Conservation (phyloP, 1,284 basidiomycete genomes). For the Heterobasidion irregulare region DNA sequence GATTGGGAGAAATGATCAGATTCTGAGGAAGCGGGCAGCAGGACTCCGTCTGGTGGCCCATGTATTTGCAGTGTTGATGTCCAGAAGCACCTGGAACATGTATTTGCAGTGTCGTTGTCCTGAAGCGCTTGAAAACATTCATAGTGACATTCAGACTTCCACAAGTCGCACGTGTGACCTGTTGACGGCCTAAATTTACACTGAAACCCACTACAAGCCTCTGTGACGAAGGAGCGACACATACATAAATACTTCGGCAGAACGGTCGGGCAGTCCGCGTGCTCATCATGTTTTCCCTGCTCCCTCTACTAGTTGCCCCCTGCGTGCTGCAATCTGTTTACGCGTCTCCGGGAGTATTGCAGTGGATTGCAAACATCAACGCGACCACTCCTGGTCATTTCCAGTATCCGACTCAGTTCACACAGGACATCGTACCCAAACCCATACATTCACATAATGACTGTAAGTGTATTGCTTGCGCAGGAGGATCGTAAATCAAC, state of each 20-base stretch:
- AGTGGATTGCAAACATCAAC: conserved; percentile 31
- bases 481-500: neutral
- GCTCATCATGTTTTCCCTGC: neutral
- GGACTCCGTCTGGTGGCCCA: too few relatives aligned
- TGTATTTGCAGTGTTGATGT: neutral
- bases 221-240: too few relatives aligned
- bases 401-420: conserved; percentile 41
- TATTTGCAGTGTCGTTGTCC: neutral
- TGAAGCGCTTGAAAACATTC: too few relatives aligned
- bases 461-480: conserved; percentile 25
- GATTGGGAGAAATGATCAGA: conserved; percentile 34
- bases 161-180: too few relatives aligned
- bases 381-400: conserved; percentile 32
- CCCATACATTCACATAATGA: conserved; percentile 48
- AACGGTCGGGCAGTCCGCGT: too few relatives aligned
- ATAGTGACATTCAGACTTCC: too few relatives aligned
- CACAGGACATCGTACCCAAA: conserved; percentile 42
- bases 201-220: too few relatives aligned
- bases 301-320: neutral
- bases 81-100: neutral
- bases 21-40: too few relatives aligned
- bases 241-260: too few relatives aligned
- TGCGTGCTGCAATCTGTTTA: neutral
- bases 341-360: conserved; percentile 21
- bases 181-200: too few relatives aligned